Evolutionary conservation across 345 rosid genomes (phyloP).

Genomic region (Heritiera fomes): DNA sequence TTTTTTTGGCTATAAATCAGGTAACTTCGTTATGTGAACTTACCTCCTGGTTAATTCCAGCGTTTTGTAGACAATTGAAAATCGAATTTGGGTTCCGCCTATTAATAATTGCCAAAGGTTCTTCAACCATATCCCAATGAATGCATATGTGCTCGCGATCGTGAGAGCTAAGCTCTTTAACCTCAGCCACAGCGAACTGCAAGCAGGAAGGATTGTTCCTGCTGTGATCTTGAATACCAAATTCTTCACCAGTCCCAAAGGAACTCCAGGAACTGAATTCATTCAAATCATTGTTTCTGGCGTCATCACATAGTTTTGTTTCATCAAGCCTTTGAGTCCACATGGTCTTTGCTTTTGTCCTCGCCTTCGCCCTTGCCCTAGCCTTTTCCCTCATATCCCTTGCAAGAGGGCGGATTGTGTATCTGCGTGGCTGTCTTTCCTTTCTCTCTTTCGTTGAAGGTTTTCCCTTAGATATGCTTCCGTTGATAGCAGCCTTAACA

Average conservation of each 20-base stretch:
- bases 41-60: constrained; percentile 38
- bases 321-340: constrained; percentile 25
- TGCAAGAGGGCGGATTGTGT: constrained; percentile 28
- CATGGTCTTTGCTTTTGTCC: constrained; percentile 55
- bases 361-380: constrained; percentile 70
- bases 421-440: constrained; percentile 35
- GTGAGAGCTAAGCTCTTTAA: constrained; percentile 20
- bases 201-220: constrained; percentile 15
- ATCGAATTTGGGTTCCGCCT: constrained; percentile 37
- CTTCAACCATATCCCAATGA: constrained; percentile 28
- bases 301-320: constrained; percentile 17
- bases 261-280: constrained; percentile 28
- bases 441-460: constrained; percentile 31
- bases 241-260: constrained; percentile 25
- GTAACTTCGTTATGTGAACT: not conserved
- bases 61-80: constrained; percentile 31
- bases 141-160: constrained; percentile 10
- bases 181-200: constrained; percentile 11
- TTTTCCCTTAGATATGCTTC: constrained; percentile 28
- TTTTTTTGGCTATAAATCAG: not conserved
- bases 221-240: constrained; percentile 9
- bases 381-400: constrained; percentile 60
- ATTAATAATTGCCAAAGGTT: constrained; percentile 22
- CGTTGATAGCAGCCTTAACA: constrained; percentile 21
- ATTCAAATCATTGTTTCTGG: constrained; percentile 16